Percentiles rank a stretch among this genome's conserved stretches.
These are phyloP conservation scores for Pichia kluyveri DNA, from an alignment of 805 yeast species.

Conservation along the genomic window DNA sequence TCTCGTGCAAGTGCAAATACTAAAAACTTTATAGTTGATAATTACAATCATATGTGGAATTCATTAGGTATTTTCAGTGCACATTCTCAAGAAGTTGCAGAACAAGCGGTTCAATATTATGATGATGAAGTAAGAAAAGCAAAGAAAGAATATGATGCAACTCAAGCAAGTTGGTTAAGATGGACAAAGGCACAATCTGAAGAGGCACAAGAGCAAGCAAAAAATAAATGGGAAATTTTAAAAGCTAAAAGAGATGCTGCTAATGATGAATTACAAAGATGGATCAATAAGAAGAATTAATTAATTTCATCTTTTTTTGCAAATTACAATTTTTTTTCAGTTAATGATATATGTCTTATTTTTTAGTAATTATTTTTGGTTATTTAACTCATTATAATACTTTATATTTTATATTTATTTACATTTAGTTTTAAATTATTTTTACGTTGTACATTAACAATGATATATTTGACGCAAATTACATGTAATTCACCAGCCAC, in stretches of 20 bases:
- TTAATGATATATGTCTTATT: neutral
- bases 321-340: neutral
- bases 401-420: too few relatives aligned
- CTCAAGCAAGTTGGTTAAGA: conserved; percentile 21
- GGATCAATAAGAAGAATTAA: conserved; percentile 7
- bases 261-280: conserved; percentile 9
- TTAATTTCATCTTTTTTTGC: neutral
- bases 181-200: conserved; percentile 24
- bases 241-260: conserved; percentile 18
- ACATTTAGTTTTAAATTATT: too few relatives aligned
- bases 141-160: conserved; percentile 19
- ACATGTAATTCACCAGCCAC: too few relatives aligned
- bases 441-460: too few relatives aligned
- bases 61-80: conserved; percentile 13
- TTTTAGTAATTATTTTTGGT: neutral
- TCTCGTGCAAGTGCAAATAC: neutral
- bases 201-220: conserved; percentile 22
- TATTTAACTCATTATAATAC: too few relatives aligned
- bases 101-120: conserved; percentile 18
- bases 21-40: neutral
- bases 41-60: conserved; percentile 8
- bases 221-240: conserved; percentile 15
- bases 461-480: too few relatives aligned
- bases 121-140: conserved; percentile 18
- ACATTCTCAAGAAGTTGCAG: conserved; percentile 18